A percentile compares a stretch with the other conserved stretches of the same genome.
These are phyloP conservation scores for Psophocarpus tetragonolobus DNA, from an alignment of 306 rosid species.

Conservation along the genomic window DNA sequence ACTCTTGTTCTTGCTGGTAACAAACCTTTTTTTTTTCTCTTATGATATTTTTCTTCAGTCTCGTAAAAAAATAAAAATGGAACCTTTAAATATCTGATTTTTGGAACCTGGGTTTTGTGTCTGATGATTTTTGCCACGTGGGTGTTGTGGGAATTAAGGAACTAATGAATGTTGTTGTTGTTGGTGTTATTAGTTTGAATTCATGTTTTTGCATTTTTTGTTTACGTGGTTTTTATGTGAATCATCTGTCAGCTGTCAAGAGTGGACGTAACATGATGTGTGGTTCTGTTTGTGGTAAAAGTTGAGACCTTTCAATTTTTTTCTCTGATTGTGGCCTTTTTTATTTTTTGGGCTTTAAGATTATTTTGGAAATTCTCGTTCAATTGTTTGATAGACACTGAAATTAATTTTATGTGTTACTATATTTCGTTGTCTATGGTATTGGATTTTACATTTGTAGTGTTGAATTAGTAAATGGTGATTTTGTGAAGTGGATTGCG, in stretches of 20 bases:
- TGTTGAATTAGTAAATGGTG: not conserved
- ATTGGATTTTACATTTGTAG: not conserved
- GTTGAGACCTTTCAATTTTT: not conserved
- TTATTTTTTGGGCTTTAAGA: not conserved
- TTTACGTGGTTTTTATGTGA: not conserved
- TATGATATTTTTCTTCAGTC: not conserved
- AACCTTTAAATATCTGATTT: not conserved
- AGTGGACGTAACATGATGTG: not conserved
- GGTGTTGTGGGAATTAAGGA: not conserved
- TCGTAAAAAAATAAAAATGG: not conserved
- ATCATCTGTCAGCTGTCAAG: not conserved
- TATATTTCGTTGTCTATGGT: not conserved
- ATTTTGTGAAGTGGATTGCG: conserved; percentile 1
- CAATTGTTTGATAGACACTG: not conserved
- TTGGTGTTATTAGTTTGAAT: not conserved
- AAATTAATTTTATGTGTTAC: not conserved
- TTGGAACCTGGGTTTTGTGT: not conserved
- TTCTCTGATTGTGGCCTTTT: not conserved
- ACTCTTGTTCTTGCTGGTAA: not conserved
- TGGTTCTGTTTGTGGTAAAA: not conserved
- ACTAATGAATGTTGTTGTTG: not conserved
- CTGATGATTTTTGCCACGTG: not conserved
- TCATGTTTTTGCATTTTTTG: not conserved
- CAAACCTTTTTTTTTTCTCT: not conserved
- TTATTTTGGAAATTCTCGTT: not conserved